Evolutionary conservation across 2,329 filamentous ascomycete species (phyloP).

Genomic region (Gaeumannomyces tritici): DNA sequence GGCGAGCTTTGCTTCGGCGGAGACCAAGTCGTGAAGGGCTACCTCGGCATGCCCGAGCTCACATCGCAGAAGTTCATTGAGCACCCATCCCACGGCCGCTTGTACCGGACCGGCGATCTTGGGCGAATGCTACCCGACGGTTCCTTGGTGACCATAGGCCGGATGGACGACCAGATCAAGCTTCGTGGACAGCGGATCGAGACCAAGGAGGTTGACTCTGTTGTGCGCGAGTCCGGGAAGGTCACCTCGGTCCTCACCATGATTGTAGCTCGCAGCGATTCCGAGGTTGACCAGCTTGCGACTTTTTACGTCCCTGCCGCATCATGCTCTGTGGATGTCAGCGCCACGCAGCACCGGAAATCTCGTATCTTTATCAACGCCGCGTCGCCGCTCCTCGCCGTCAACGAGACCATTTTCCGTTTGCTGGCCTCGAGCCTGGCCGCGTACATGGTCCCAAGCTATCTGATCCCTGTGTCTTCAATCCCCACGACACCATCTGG

Average conservation of each 20-base stretch:
- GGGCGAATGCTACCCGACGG: slow-evolving; percentile 72
- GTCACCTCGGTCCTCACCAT: slow-evolving; percentile 20
- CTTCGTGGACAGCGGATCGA: slow-evolving; percentile 74
- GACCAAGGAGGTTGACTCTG: slow-evolving; percentile 62
- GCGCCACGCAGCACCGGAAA: slow-evolving; percentile 17
- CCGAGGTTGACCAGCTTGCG: slow-evolving; percentile 55
- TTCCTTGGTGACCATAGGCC: slow-evolving; percentile 61
- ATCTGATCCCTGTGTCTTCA: slow-evolving; percentile 57
- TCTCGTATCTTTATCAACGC: background rate
- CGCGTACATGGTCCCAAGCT: slow-evolving; percentile 69
- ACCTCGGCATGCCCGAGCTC: slow-evolving; percentile 54
- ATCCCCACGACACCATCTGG: slow-evolving; percentile 67
- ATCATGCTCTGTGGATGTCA: slow-evolving; percentile 2
- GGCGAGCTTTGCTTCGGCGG: slow-evolving; percentile 86
- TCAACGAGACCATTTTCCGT: slow-evolving; percentile 35
- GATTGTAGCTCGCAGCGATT: slow-evolving; percentile 17
- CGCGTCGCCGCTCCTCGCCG: background rate
- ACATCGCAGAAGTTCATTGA: slow-evolving; percentile 59
- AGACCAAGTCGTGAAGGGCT: slow-evolving; percentile 68
- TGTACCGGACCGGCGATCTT: slow-evolving; percentile 78
- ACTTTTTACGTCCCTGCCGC: slow-evolving; percentile 55
- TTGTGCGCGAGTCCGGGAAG: slow-evolving; percentile 39
- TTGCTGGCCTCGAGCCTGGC: slow-evolving; percentile 49
- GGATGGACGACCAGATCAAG: slow-evolving; percentile 74
- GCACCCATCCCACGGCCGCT: slow-evolving; percentile 57